Conservation (phyloP, 306 rosid genomes). For the Ochetophila trinervis region DNA sequence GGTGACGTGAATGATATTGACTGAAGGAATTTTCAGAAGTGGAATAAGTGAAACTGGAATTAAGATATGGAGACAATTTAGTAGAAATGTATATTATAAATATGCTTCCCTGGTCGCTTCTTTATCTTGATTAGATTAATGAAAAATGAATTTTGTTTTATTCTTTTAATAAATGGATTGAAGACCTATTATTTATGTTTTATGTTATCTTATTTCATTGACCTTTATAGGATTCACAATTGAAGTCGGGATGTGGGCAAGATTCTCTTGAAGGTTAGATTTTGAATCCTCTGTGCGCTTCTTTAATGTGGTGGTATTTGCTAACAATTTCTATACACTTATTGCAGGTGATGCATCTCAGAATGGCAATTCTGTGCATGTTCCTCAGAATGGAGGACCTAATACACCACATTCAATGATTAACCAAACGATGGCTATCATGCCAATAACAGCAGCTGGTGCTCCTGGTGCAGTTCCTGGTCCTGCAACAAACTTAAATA, state of each 20-base stretch:
- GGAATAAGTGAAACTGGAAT: too few species aligned
- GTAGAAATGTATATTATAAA: too few species aligned
- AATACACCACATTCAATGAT: conserved; percentile 55
- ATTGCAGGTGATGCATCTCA: conserved; percentile 73
- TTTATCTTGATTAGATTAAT: too few species aligned
- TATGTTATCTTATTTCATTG: conserved; percentile 17
- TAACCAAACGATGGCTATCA: conserved; percentile 61
- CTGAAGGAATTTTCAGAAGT: too few species aligned
- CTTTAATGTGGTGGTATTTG: conserved; percentile 15
- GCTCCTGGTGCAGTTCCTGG: conserved; percentile 73
- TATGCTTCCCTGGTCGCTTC: too few species aligned
- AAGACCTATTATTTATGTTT: background rate
- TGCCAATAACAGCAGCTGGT: conserved; percentile 68
- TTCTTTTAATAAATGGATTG: background rate
- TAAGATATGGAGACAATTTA: too few species aligned
- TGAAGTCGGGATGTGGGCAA: conserved; percentile 75
- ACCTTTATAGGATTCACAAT: conserved; percentile 66
- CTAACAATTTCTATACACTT: conserved; percentile 19
- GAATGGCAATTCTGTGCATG: conserved; percentile 67
- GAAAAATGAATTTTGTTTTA: too few species aligned
- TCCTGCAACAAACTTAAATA: conserved; percentile 87
- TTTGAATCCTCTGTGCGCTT: conserved; percentile 24
- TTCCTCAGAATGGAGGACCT: conserved; percentile 78
- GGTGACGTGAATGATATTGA: too few species aligned
- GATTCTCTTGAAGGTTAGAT: conserved; percentile 85